A percentile compares a stretch with the other conserved stretches of the same genome.
Conservation (phyloP, 2,329 filamentous ascomycete genomes). For the Talaromyces islandicus region DNA sequence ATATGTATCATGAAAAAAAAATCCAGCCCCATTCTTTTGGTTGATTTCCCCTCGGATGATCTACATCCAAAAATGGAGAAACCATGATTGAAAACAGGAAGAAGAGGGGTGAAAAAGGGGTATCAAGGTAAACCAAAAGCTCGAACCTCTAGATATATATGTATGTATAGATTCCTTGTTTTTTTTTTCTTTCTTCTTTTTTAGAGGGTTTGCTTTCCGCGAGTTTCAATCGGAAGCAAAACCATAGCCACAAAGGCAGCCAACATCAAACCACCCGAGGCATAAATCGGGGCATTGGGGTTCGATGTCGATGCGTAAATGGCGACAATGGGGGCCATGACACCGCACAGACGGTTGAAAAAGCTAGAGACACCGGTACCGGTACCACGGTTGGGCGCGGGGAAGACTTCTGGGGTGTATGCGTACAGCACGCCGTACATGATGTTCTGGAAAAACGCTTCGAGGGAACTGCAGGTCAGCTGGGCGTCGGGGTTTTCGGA, state of each 20-base stretch:
- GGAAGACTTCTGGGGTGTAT: conserved; percentile 56
- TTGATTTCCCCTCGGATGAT: background rate
- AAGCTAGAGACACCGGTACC: conserved; percentile 46
- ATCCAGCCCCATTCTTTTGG: background rate
- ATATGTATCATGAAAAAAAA: background rate
- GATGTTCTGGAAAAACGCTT: conserved; percentile 53
- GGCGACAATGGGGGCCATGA: conserved; percentile 41
- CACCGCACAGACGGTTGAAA: conserved; percentile 39
- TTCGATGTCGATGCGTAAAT: conserved; percentile 33
- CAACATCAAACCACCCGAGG: conserved; percentile 38
- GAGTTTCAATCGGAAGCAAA: conserved; percentile 42
- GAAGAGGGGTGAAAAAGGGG: background rate
- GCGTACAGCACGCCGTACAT: conserved; percentile 55
- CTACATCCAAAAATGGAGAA: background rate
- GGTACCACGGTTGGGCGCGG: conserved; percentile 49
- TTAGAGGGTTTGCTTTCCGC: conserved; percentile 37
- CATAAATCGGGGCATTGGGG: conserved; percentile 41
- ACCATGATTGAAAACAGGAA: too few species aligned
- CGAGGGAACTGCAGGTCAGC: conserved; percentile 47
- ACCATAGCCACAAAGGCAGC: conserved; percentile 42
- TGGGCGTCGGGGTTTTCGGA: conserved; percentile 44
- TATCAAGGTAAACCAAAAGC: background rate
- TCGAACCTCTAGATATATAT: background rate
- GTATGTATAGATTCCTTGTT: too few species aligned
- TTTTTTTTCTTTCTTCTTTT: background rate